A percentile compares a stretch with the other conserved stretches of the same genome.
Conservation (phyloP, 1,139 yeast species). For the Diutina scorzettiae region DNA sequence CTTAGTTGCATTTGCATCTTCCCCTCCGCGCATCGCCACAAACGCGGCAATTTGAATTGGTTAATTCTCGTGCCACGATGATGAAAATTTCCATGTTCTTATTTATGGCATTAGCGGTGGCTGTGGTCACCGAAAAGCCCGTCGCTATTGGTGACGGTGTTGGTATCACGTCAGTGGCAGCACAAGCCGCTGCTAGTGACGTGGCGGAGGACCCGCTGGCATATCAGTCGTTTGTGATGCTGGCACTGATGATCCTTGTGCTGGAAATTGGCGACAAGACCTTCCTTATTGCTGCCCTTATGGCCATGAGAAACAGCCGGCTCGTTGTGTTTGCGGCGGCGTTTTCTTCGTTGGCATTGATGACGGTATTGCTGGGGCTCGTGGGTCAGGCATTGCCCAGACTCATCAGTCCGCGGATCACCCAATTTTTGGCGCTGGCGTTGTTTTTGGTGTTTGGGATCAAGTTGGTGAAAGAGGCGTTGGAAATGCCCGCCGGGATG, state of each 20-base stretch:
- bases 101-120: neutral
- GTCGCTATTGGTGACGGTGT: too few species aligned
- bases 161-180: too few species aligned
- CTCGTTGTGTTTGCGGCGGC: slow-evolving; percentile 79
- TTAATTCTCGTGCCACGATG: too few species aligned
- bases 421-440: slow-evolving; percentile 71
- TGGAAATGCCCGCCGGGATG: slow-evolving; percentile 63
- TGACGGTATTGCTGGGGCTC: slow-evolving; percentile 85
- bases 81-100: neutral
- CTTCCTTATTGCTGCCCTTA: slow-evolving; percentile 86
- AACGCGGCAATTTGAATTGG: too few species aligned
- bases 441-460: slow-evolving; percentile 77
- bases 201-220: neutral
- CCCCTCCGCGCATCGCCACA: too few species aligned
- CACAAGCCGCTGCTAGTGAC: neutral
- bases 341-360: slow-evolving; percentile 71
- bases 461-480: slow-evolving; percentile 68
- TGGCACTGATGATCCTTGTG: slow-evolving; percentile 76
- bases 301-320: slow-evolving; percentile 93
- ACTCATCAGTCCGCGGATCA: slow-evolving; percentile 64
- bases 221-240: slow-evolving; percentile 35
- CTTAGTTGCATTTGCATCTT: too few species aligned
- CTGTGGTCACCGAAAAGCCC: neutral
- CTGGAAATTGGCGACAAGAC: slow-evolving; percentile 98
- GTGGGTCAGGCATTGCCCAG: slow-evolving; percentile 89